Evolutionary conservation across 495 filamentous ascomycete species (phyloP).

Genomic region (Xylaria castorea): DNA sequence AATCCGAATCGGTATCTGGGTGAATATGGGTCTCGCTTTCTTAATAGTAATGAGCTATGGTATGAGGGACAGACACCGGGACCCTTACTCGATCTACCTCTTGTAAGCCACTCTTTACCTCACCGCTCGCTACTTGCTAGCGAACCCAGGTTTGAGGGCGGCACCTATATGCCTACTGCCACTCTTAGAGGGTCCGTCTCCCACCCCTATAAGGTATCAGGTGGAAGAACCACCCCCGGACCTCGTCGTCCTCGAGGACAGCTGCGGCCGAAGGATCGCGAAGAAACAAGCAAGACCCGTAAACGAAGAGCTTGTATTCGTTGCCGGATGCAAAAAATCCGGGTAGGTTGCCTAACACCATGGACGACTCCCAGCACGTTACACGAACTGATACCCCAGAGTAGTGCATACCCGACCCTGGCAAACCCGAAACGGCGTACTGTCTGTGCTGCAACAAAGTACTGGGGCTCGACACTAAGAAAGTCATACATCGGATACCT

Average conservation of each 20-base stretch:
- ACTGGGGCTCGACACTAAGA: constrained; percentile 45
- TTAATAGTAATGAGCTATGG: constrained; percentile 3
- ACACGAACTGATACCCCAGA: constrained; percentile 25
- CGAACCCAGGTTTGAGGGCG: constrained; percentile 6
- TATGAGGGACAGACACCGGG: constrained; percentile 15
- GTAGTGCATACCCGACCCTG: constrained; percentile 41
- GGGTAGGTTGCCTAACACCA: constrained; percentile 42
- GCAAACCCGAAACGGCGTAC: constrained; percentile 36
- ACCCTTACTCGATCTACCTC: neutral
- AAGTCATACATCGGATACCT: constrained; percentile 50
- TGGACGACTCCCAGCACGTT: constrained; percentile 11
- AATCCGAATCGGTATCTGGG: neutral
- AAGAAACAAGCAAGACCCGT: constrained; percentile 45
- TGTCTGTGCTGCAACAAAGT: constrained; percentile 48
- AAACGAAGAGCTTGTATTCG: constrained; percentile 51
- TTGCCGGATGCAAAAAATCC: constrained; percentile 52
- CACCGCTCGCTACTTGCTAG: neutral
- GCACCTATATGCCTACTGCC: neutral
- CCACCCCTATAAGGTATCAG: neutral
- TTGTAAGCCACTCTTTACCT: neutral
- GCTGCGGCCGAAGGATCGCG: constrained; percentile 30
- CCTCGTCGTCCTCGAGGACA: constrained; percentile 29
- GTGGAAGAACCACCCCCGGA: constrained; percentile 1
- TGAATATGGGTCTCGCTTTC: constrained; percentile 2
- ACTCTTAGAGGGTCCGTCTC: neutral